These are phyloP conservation scores for Ricinus communis DNA, from an alignment of 345 rosid species.

Conservation along the genomic window DNA sequence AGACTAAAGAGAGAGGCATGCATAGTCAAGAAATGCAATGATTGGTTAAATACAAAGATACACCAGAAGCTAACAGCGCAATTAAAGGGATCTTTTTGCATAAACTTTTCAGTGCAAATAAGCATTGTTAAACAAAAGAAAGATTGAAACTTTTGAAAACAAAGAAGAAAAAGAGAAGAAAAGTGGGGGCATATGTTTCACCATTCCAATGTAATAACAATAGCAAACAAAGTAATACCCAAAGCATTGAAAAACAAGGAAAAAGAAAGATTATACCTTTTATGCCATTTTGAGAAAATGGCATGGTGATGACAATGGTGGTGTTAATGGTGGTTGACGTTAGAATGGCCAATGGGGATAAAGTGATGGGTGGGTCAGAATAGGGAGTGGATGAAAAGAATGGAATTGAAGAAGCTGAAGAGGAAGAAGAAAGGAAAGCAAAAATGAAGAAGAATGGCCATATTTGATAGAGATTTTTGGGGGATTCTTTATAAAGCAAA, in stretches of 20 bases:
- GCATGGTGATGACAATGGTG: slow-evolving; percentile 17
- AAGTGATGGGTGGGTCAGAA: slow-evolving; percentile 23
- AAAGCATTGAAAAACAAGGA: slow-evolving; percentile 15
- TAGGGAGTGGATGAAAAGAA: slow-evolving; percentile 10
- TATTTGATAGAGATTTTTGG: slow-evolving; percentile 22
- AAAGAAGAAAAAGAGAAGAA: too few species aligned
- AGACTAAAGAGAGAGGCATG: slow-evolving; percentile 5
- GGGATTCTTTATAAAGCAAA: slow-evolving; percentile 26
- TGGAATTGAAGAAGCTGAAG: neutral
- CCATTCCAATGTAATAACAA: slow-evolving; percentile 15
- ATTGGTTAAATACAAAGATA: slow-evolving; percentile 31
- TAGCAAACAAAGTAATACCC: slow-evolving; percentile 16
- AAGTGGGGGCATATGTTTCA: slow-evolving; percentile 20
- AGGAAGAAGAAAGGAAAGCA: slow-evolving; percentile 17
- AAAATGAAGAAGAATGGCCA: slow-evolving; percentile 24
- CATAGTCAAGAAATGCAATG: slow-evolving; percentile 36
- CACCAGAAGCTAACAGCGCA: slow-evolving; percentile 47
- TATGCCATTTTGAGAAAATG: slow-evolving; percentile 22
- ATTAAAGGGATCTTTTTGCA: slow-evolving; percentile 47
- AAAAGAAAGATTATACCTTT: slow-evolving; percentile 20
- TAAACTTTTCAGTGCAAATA: slow-evolving; percentile 29
- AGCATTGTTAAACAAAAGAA: neutral
- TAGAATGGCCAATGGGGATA: slow-evolving; percentile 10
- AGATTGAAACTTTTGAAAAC: slow-evolving; percentile 25
- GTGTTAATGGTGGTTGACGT: slow-evolving; percentile 10